These are phyloP conservation scores for Synchytrium microbalum DNA, from an alignment of 371 early-diverging fungal genomes.

Conservation along the genomic window DNA sequence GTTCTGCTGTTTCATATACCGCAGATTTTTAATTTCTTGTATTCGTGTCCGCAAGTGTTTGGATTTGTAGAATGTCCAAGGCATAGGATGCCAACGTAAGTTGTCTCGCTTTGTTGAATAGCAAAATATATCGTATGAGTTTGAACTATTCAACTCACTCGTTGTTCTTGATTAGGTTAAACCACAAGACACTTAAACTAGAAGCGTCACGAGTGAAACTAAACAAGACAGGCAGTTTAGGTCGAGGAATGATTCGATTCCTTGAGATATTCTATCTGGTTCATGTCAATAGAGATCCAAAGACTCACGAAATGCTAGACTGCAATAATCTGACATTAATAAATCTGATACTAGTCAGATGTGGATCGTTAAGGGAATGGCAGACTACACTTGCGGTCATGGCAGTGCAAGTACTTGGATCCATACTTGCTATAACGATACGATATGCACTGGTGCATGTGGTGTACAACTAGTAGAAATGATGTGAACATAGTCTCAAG, in stretches of 20 bases:
- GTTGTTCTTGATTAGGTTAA: constrained; percentile 25
- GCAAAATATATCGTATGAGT: constrained; percentile 1
- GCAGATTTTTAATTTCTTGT: constrained; percentile 93
- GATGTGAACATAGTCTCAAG: no score
- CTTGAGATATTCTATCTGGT: constrained; percentile 24
- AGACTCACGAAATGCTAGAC: constrained; percentile 18
- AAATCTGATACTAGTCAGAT: constrained; percentile 70
- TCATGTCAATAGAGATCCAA: constrained; percentile 21
- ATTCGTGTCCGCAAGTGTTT: constrained; percentile 91
- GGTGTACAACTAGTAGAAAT: constrained; percentile 40
- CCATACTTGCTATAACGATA: constrained; percentile 13
- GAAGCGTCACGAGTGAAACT: constrained; percentile 10
- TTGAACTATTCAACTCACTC: background rate
- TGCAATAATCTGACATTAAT: constrained; percentile 87
- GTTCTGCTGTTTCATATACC: constrained; percentile 88
- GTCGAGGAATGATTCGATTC: constrained; percentile 27
- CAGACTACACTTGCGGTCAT: constrained; percentile 40
- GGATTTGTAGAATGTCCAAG: constrained; percentile 94
- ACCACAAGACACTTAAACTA: constrained; percentile 36
- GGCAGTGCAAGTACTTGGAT: constrained; percentile 10
- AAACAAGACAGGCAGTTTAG: constrained; percentile 9
- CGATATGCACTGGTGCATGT: constrained; percentile 50
- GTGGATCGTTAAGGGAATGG: constrained; percentile 69
- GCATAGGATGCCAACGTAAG: constrained; percentile 82
- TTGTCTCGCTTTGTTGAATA: background rate